A percentile compares a stretch with the other conserved stretches of the same genome.
Conservation (phyloP, 768 basidiomycete species). For the Galerina sulciceps region DNA sequence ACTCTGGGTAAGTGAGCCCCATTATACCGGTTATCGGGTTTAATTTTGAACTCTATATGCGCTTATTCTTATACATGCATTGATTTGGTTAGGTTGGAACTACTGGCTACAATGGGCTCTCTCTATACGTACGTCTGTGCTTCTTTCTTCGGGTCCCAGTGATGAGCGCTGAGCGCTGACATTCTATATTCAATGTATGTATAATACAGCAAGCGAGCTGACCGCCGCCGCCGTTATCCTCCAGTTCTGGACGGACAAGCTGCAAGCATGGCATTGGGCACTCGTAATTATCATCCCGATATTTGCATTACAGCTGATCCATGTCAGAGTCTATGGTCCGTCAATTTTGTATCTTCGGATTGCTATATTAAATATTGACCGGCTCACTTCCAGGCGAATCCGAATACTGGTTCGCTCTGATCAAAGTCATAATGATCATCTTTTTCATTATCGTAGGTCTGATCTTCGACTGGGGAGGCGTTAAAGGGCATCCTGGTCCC, state of each 20-base stretch:
- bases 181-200: too few relatives aligned
- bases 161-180: too few relatives aligned
- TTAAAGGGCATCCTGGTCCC: conserved; percentile 61
- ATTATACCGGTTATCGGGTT: neutral
- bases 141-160: neutral
- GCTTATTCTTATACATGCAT: too few relatives aligned
- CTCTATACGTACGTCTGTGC: conserved; percentile 23
- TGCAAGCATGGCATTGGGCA: conserved; percentile 60
- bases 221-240: conserved; percentile 61
- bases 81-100: conserved; percentile 49
- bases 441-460: conserved; percentile 67
- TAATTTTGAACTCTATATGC: neutral
- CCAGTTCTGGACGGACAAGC: conserved; percentile 52
- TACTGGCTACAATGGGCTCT: conserved; percentile 56
- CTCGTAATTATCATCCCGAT: conserved; percentile 57
- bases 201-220: conserved; percentile 52
- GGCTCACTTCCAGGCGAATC: conserved; percentile 49
- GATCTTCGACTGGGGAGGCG: conserved; percentile 64
- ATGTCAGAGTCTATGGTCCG: conserved; percentile 59
- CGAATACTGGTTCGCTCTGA: conserved; percentile 65
- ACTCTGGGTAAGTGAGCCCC: conserved; percentile 51
- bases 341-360: neutral
- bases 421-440: conserved; percentile 66
- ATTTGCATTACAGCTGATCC: conserved; percentile 57
- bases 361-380: neutral